A percentile compares a stretch with the other conserved stretches of the same genome.
These are phyloP conservation scores for Jacaranda mimosifolia DNA, from an alignment of 257 asterid genomes.

Conservation along the genomic window DNA sequence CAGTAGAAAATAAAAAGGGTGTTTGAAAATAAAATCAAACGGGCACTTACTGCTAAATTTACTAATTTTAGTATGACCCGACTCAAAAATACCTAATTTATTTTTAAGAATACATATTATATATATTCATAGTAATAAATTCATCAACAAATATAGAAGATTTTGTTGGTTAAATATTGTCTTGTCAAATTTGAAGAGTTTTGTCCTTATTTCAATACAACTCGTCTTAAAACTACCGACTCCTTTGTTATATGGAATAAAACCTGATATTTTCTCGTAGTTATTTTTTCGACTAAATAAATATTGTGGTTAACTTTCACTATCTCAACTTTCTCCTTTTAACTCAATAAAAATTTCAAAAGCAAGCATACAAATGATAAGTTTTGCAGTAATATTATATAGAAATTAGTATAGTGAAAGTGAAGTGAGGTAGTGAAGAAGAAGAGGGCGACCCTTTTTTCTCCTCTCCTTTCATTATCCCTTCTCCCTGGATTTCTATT, in stretches of 20 bases:
- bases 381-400: conserved; percentile 30
- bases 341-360: conserved; percentile 24
- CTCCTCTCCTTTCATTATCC: conserved; percentile 63
- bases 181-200: no score
- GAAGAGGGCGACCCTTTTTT: conserved; percentile 61
- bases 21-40: no score
- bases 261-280: no score
- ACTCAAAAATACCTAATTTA: background rate
- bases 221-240: no score
- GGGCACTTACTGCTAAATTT: conserved; percentile 32
- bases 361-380: conserved; percentile 39
- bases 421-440: conserved; percentile 61
- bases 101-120: background rate
- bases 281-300: no score
- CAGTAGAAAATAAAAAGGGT: no score
- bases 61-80: conserved; percentile 4
- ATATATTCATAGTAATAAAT: no score
- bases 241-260: no score
- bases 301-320: conserved; percentile 52
- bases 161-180: no score
- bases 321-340: conserved; percentile 44
- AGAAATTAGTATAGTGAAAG: conserved; percentile 64
- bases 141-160: no score
- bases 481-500: conserved; percentile 53
- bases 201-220: no score